Base-by-base conservation (phyloP, 2,329 filamentous ascomycete genomes). In the Beauveria australis region DNA sequence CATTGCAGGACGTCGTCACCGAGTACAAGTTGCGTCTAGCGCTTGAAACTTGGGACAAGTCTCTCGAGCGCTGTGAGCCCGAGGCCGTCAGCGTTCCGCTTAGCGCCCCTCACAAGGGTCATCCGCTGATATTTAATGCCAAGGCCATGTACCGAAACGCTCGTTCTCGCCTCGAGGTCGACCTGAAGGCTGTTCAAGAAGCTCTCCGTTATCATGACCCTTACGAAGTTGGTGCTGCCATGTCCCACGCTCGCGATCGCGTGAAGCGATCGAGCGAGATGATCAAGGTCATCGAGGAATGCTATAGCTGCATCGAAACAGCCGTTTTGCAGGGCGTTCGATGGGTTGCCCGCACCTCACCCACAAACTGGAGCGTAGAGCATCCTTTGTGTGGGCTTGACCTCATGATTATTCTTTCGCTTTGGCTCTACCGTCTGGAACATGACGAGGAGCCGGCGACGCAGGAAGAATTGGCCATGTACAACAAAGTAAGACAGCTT, bases 381-480 rank as follows among this genome's bases (percentile, higher is more conserved):
- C 93, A 99, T 74, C 92, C 94, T 57, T 86, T 99, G 62, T 97
- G 92, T 71, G 93, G 93, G 64, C 86, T 99, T 78, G 94, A 99
- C 74, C 82, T 97, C 67, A 96, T 99, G 86, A 94, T 97, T 73
- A 94, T 97, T 68, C 87, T 99, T 68, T 97, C 91, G 70, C 81
- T 97, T 67, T 99, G 94, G 94, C 88, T 99, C 69, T 97, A 97
- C 80, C 92, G 92, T 78, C 88, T 99, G 80, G 94, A 99, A 88
- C 92, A 97, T 79, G 94, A 99, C 79, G 92, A 96, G 66, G 93
- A 97, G 78, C 87, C 88, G 28, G 89, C 91, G 40, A 90, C 86
- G 33, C 88, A 89, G 66, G 91, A 95, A 70, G 91, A 96, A 75
- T 76, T 89, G 68, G 82, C 80, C 74, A 95, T 96, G 91, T 95